Evolutionary conservation across 1,284 basidiomycete genomes (phyloP), one percentile per base, ranked within the genome.

Genomic region (Dichomitus squalens): DNA sequence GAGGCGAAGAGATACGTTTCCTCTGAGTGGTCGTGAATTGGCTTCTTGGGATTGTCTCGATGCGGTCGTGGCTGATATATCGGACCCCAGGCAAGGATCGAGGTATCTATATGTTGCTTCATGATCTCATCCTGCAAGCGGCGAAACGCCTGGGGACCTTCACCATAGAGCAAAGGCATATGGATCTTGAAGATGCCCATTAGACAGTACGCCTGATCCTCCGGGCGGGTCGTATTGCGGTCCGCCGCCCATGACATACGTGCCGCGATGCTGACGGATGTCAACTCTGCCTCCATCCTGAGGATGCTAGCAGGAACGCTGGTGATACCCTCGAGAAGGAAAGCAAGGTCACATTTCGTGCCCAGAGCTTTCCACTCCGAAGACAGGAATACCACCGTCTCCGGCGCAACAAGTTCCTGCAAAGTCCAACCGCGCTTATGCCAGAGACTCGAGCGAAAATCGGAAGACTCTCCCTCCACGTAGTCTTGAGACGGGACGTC

Each of bases 341-440:
- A 49, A 16, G 52, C 55, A 1, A 60, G 52, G 7, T 46, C 52
- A 3, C 43, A 41, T 35, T 53, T 52, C 14, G 52, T 57, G 8
- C 59, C 59, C 11, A 49, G 21, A 12, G 16, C 14, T 27, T 18
- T 27, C 47, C 44, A 49, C 12, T 35, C 23, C 4, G 34, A 9
- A 2, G 47, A 34, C 6, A 49, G 21, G 18, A 49, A 49, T 12
- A 49, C 4, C 11, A 49, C 34, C 5, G 33, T 23, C 12, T 16
- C 14, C 2, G 47, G 34, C n/a, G 65, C 85, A 73, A 49, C 21
- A 14, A 49, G 47, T 16, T 49, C 47, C 33, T 49, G 47, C 23
- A 49, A 11, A 3, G 47, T 49, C 47, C 47, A 49, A 1, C 47
- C 47, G 35, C 47, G 47, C 7, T 20, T 49, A 21, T 49, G 35